phyloP scores from a whole-genome alignment of 1,284 basidiomycete genomes.

The Pseudozyma pruni region DNA sequence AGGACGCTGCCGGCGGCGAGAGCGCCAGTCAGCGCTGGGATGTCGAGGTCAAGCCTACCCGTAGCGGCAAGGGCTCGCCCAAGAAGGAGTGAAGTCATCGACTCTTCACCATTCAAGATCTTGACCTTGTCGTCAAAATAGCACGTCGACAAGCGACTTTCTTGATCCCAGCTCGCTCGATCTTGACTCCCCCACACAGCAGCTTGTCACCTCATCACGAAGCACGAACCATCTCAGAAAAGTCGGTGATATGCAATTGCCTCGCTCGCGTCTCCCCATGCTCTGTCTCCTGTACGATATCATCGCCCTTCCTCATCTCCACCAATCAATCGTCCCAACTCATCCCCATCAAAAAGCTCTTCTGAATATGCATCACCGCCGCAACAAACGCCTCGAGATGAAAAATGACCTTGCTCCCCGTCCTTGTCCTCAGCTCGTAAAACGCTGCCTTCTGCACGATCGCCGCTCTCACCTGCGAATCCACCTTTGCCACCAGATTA shows the following conservation, averaged over 20 bases:
- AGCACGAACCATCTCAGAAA: too few species aligned
- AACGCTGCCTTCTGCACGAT: conserved; percentile 77
- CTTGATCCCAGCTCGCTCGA: too few species aligned
- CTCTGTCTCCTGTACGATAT: background rate
- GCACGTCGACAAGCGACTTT: background rate
- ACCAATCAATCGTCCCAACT: conserved; percentile 44
- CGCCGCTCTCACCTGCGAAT: conserved; percentile 70
- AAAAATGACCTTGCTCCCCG: conserved; percentile 64
- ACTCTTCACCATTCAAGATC: background rate
- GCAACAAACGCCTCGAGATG: conserved; percentile 67
- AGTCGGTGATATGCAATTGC: too few species aligned
- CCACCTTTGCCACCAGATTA: conserved; percentile 83
- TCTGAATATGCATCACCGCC: conserved; percentile 65
- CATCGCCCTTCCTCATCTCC: conserved; percentile 49
- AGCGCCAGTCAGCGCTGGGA: conserved; percentile 38
- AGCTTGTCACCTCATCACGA: too few species aligned
- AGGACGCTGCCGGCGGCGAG: conserved; percentile 27
- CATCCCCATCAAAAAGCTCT: conserved; percentile 59
- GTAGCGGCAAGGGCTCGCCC: conserved; percentile 16
- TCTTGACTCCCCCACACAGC: too few species aligned
- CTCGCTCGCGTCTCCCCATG: background rate
- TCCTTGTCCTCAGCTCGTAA: conserved; percentile 72
- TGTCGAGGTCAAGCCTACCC: conserved; percentile 25
- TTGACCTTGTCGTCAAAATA: background rate
- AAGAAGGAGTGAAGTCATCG: conserved; percentile 15